Evolutionary conservation across 768 basidiomycete genomes (phyloP), one percentile per base, ranked within the genome.

Genomic region (Boletus speciosus): DNA sequence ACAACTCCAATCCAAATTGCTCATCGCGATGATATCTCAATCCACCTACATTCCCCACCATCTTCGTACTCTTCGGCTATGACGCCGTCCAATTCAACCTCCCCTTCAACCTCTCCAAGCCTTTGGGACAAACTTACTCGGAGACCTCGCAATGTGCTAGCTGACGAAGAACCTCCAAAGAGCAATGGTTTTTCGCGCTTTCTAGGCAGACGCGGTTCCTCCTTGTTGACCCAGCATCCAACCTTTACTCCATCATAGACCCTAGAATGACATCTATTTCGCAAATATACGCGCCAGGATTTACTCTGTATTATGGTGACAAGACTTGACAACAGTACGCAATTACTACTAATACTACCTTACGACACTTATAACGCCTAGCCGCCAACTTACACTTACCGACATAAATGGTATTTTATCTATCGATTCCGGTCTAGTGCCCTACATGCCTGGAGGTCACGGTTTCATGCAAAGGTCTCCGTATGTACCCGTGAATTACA

Each of bases 101-200:
- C 61, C 27, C 25, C 52, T 27, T 51, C 54, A 2, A 47, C 45
- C 2, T 43, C 62, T 21, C 54, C 61, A 5, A 57, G 58, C 27
- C 31, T 70, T 50, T 70, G 68, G 71, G 47, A 55, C 37, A 66
- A 51, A 29, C 54, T 68, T 27, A 62, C 51, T 25, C 54, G 58
- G 21, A 55, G 48, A 21, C 52, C 55, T 46, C 64, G 60, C 36
- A 61, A 46, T 37, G 37, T 21, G 5, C 15, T 52, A 8, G 43
- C 21, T 19, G 57, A 56, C 11, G 54, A 61, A n/a, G 67, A 55
- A n/a, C 25, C 45, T 3, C 12, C 52, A 11, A 61, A 58, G 37
- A 45, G 47, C 15, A 61, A 58, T 16, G 55, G 47, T 29, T 53
- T 68, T 3, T 61, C 61, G 16, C 66, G 68, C 53, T 57, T 71